These are phyloP conservation scores for Anisogramma anomala DNA, from an alignment of 2,329 filamentous ascomycete species.

Conservation along the genomic window DNA sequence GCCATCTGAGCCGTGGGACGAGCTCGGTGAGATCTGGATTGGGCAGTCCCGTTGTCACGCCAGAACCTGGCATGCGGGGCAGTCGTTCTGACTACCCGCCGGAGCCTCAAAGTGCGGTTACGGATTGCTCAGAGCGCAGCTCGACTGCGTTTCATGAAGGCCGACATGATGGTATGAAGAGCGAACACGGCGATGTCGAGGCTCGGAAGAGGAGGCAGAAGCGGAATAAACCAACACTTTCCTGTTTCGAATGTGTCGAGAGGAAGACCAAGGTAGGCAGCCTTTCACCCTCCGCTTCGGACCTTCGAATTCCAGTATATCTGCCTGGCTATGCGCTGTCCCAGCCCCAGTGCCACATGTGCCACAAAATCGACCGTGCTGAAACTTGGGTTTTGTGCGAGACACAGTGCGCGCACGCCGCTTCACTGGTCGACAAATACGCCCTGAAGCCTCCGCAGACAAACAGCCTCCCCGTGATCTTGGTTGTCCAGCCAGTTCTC, in stretches of 20 bases:
- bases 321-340: too few species aligned
- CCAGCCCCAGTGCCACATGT: too few species aligned
- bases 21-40: slow-evolving; percentile 4
- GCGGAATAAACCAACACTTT: slow-evolving; percentile 72
- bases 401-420: too few species aligned
- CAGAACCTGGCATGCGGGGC: slow-evolving; percentile 4
- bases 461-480: too few species aligned
- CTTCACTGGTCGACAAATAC: too few species aligned
- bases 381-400: too few species aligned
- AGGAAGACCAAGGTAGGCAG: slow-evolving; percentile 63
- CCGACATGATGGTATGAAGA: slow-evolving; percentile 14
- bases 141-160: slow-evolving; percentile 6
- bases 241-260: slow-evolving; percentile 70
- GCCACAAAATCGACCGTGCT: too few species aligned
- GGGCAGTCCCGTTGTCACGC: slow-evolving; percentile 7
- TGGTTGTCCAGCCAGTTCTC: too few species aligned
- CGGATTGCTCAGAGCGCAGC: slow-evolving; percentile 4
- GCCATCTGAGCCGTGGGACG: slow-evolving; percentile 1
- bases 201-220: slow-evolving; percentile 63
- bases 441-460: too few species aligned
- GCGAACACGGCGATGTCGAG: slow-evolving; percentile 20
- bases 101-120: slow-evolving; percentile 4
- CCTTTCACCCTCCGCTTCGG: not conserved
- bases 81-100: not conserved
- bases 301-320: too few species aligned